These are phyloP conservation scores for Aspergillus sp. DNA, from an alignment of 2,329 filamentous ascomycete species.

Conservation along the genomic window DNA sequence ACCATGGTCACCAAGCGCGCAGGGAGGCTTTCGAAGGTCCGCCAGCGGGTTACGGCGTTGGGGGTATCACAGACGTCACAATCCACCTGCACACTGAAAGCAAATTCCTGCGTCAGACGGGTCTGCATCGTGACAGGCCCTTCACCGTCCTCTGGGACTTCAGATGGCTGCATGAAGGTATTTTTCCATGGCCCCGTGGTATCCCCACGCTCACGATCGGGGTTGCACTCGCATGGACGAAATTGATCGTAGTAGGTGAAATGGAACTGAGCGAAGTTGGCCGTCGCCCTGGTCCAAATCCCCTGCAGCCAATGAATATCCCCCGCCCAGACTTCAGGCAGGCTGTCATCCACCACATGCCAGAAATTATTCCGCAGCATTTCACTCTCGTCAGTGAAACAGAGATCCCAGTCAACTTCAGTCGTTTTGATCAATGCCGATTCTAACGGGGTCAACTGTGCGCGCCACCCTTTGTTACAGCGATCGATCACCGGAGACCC, in stretches of 20 bases:
- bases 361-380: conserved; percentile 22
- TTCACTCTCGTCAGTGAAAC: conserved; percentile 7
- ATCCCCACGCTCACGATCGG: not conserved
- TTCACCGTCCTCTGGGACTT: not conserved
- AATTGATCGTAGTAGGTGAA: conserved; percentile 15
- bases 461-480: conserved; percentile 11
- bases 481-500: conserved; percentile 37
- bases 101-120: conserved; percentile 22
- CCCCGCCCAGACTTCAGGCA: not conserved
- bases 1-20: conserved; percentile 30
- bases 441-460: conserved; percentile 17
- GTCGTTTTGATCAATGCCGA: conserved; percentile 28
- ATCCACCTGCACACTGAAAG: not conserved
- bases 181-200: not conserved
- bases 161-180: not conserved
- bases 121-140: conserved; percentile 10
- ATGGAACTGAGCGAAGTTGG: conserved; percentile 30
- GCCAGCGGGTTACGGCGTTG: conserved; percentile 2
- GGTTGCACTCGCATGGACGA: conserved; percentile 4
- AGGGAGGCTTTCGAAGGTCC: conserved; percentile 25
- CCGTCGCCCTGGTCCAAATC: conserved; percentile 26
- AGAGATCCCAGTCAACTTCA: conserved; percentile 31
- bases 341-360: conserved; percentile 1
- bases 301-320: conserved; percentile 8
- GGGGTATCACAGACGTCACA: conserved; percentile 13